A percentile compares a stretch with the other conserved stretches of the same genome.
Evolutionary conservation across 352 stramenopile species (phyloP).

Genomic region (Pythium plurisporium): DNA sequence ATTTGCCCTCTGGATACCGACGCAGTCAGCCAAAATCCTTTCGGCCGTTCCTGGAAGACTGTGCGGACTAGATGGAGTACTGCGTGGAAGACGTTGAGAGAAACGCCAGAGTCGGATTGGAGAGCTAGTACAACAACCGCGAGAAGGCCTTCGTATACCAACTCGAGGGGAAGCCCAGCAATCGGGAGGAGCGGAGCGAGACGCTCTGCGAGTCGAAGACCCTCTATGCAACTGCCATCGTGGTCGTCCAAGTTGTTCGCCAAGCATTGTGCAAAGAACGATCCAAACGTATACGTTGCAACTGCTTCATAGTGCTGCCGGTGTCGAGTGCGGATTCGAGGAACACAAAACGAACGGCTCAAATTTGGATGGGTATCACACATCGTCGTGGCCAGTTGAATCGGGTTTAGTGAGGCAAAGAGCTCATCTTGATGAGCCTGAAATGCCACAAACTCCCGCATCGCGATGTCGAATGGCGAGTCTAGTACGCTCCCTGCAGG

Average conservation of each 20-base stretch:
- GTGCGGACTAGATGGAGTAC: constrained; percentile 39
- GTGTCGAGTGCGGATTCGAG: neutral
- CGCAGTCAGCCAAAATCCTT: neutral
- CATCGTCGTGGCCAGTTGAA: neutral
- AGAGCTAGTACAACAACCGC: constrained; percentile 32
- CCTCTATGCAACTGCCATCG: neutral
- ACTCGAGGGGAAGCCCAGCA: constrained; percentile 14
- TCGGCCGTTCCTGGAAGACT: constrained; percentile 24
- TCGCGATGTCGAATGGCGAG: constrained; percentile 21
- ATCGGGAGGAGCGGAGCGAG: constrained; percentile 21
- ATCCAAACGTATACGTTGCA: constrained; percentile 46
- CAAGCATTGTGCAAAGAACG: constrained; percentile 43
- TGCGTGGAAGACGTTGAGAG: constrained; percentile 28
- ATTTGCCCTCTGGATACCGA: constrained; percentile 4
- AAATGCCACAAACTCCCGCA: constrained; percentile 5
- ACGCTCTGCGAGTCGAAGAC: constrained; percentile 30
- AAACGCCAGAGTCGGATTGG: neutral
- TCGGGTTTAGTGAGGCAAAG: constrained; percentile 18
- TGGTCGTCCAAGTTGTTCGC: constrained; percentile 1
- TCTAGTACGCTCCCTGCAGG: constrained; percentile 6
- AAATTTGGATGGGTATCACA: neutral
- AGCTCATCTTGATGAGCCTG: constrained; percentile 10
- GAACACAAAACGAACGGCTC: neutral
- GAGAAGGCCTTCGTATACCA: constrained; percentile 41
- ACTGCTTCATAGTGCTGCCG: constrained; percentile 21